Evolutionary conservation across 192 early-diverging fungal genomes (phyloP), one percentile per base, ranked within the genome.

Genomic region (Geranomyces michiganensis): DNA sequence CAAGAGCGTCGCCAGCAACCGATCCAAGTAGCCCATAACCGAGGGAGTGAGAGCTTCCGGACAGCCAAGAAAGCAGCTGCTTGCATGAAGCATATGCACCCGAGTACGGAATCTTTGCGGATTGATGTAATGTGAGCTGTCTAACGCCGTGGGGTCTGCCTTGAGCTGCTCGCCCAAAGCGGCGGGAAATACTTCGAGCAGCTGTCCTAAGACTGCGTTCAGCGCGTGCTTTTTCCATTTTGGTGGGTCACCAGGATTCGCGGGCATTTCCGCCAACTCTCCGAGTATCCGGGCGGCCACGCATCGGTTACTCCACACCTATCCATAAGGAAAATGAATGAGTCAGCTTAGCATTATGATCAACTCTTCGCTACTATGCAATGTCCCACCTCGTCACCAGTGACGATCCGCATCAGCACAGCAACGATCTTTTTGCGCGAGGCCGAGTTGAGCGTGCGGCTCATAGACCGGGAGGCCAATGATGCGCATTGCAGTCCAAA

Each of bases 11-110:
- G 29, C 10, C 9, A 84, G 71, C 19, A 86, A 61, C 12, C 13
- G 33, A 62, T 84, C 85, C 26, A 86, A 44, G 65, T 84, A 84
- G 27, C 27, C 56, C 45, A 78, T 74, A 55, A 82, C 78, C 26
- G 9, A 21, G 9, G 70, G 14, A 0, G 68, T 46, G 19, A 22
- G n/a, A 1, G 74, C 56, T 32, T 79, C 84, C 3, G 77, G 73
- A 15, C 27, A 27, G 43, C 10, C 12, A 12, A 81, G 67, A 43
- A 68, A 80, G 21, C 33, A 21, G 12, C 68, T 46, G 17, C 83
- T 13, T 6, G 82, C 80, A 19, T 74, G 61, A 8, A 86, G 29
- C 17, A 81, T 29, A 17, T 58, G 45, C 22, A 86, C 70, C n/a
- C 81, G 71, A 1, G 36, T 21, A 0, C 73, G 55, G 22, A 80